Percentiles rank a stretch among this genome's conserved stretches.
These are phyloP conservation scores for Boletus eberwhitei DNA, from an alignment of 768 basidiomycete genomes.

Conservation along the genomic window DNA sequence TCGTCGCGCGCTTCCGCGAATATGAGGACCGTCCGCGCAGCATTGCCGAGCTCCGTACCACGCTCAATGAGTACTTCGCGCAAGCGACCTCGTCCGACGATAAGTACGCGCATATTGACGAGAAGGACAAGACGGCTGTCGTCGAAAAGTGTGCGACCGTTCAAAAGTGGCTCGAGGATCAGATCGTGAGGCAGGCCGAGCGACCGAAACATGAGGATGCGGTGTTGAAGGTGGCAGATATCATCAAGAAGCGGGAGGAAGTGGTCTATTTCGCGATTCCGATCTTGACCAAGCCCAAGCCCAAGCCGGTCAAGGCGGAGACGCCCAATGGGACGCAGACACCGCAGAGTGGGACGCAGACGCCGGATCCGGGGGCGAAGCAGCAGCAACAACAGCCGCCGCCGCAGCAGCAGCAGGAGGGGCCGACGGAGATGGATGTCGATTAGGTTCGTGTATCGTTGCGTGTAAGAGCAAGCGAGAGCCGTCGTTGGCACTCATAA, in stretches of 20 bases:
- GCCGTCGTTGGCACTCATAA: not conserved
- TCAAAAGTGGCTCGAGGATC: constrained; percentile 96
- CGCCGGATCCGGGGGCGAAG: constrained; percentile 47
- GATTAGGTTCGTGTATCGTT: constrained; percentile 45
- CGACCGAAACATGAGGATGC: constrained; percentile 86
- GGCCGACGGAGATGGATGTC: constrained; percentile 81
- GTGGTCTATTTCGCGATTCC: constrained; percentile 85
- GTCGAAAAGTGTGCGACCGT: constrained; percentile 88
- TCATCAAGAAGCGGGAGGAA: constrained; percentile 90
- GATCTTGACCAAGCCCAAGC: constrained; percentile 91
- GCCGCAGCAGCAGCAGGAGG: constrained; percentile 24
- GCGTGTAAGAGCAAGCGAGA: not conserved
- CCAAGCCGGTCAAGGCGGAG: constrained; percentile 68
- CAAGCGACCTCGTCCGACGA: constrained; percentile 85
- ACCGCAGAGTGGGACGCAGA: constrained; percentile 63
- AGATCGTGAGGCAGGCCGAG: constrained; percentile 83
- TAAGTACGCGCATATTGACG: constrained; percentile 84
- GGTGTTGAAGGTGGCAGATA: constrained; percentile 75
- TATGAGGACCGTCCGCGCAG: constrained; percentile 73
- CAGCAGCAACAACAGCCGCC: constrained; percentile 9
- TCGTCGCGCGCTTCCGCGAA: constrained; percentile 81
- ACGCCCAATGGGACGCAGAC: constrained; percentile 57
- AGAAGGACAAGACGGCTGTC: constrained; percentile 80
- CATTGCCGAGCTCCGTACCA: constrained; percentile 76
- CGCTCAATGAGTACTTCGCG: constrained; percentile 79